These are phyloP conservation scores for carrot (Daucus carota) DNA, from an alignment of 129 eudicot genomes.

Conservation along the genomic window DNA sequence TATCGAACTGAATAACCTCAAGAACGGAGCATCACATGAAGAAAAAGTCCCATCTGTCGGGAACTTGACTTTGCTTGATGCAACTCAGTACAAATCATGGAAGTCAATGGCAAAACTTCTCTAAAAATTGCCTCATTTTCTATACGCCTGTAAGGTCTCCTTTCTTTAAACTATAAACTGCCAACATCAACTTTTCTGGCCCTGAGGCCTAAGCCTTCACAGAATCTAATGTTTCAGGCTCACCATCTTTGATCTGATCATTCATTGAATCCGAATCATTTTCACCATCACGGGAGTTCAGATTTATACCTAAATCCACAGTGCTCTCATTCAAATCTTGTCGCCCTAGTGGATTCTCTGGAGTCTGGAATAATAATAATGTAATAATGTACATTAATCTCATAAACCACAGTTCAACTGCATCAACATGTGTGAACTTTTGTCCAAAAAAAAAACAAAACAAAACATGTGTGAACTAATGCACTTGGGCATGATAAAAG, in stretches of 20 bases:
- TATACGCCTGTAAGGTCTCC: neutral
- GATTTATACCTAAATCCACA: slow-evolving; percentile 60
- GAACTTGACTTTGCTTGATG: slow-evolving; percentile 1
- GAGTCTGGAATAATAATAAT: slow-evolving; percentile 27
- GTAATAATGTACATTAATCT: neutral
- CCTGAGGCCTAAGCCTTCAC: neutral
- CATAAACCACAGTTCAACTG: neutral
- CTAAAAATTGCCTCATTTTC: neutral
- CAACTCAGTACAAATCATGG: neutral
- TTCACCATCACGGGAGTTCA: slow-evolving; percentile 60
- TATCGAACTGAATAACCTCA: slow-evolving; percentile 18
- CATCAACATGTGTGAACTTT: neutral
- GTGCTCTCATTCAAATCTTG: slow-evolving; percentile 81
- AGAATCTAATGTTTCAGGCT: slow-evolving; percentile 11
- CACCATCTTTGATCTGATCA: slow-evolving; percentile 26
- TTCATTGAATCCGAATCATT: slow-evolving; percentile 38
- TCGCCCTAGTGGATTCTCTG: slow-evolving; percentile 41
- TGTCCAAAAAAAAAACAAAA: no score
- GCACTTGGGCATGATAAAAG: neutral
- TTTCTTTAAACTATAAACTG: neutral
- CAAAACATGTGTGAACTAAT: neutral
- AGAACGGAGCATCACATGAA: slow-evolving; percentile 18
- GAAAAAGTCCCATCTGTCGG: slow-evolving; percentile 6
- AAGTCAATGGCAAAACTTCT: slow-evolving; percentile 16
- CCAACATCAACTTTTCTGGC: neutral